Evolutionary conservation across 225 moss, liverwort and hornwort species (phyloP), one percentile per base, ranked within the genome.

Genomic region (Polytrichum formosum): DNA sequence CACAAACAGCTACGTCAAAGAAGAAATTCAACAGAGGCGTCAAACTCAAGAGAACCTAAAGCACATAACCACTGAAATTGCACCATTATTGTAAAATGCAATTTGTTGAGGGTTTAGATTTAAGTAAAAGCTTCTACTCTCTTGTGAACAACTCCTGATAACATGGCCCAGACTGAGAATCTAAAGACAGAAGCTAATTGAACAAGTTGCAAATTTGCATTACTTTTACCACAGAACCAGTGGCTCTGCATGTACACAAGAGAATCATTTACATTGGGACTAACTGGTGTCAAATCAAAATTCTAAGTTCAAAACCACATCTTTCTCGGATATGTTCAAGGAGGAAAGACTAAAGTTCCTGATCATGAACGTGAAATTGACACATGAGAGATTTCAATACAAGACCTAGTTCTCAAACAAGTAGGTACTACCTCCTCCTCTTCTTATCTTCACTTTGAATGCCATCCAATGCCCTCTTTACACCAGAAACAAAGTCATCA

Each of bases 401-500:
- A 67, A 64, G 68, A 64, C 17, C 71, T 13, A 46, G 46, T 13
- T 46, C 13, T 35, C 46, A 2, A 53, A 26, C 67, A 53, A 67
- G 28, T 28, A 46, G 33, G 10, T 6, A 58, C 23, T 87, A 88
- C 53, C 81, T 72, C 72, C 70, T 75, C 75, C 83, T 76, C 74
- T 82, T 88, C 70, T 70, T 58, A 72, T 75, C 75, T 6, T 84
- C 77, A 31, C 75, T 77, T 1, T 75, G 76, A 73, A 73, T 73
- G 55, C 78, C 83, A 27, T 67, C 73, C 61, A 96, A 73, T 28
- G 90, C 95, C 70, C 91, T 86, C 85, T 70, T 91, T 26, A 96
- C 7, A 28, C 95, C 91, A 1, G 88, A 83, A 53, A 93, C 75
- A 54, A 96, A 71, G 75, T 96, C 93, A 54, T 91, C 90, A 70